A percentile compares a stretch with the other conserved stretches of the same genome.
Evolutionary conservation across 2,329 filamentous ascomycete species (phyloP).

Genomic region (Metarhizium rileyi): DNA sequence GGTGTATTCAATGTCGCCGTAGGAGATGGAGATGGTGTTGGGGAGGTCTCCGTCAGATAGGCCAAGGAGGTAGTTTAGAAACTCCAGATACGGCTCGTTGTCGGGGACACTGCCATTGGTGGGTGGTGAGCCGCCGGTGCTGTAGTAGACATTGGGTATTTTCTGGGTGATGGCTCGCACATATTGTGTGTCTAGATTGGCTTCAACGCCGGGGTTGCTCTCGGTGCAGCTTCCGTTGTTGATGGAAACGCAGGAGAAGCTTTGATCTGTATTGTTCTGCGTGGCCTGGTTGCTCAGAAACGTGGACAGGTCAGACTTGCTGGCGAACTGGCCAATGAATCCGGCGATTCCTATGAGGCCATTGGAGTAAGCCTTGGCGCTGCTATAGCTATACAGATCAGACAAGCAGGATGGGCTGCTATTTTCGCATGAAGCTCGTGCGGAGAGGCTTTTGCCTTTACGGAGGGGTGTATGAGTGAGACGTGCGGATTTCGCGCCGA

Average conservation of each 20-base stretch:
- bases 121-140: slow-evolving; percentile 2
- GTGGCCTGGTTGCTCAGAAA: background rate
- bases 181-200: slow-evolving; percentile 5
- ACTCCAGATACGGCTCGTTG: slow-evolving; percentile 61
- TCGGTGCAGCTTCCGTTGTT: slow-evolving; percentile 1
- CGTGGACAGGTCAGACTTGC: slow-evolving; percentile 1
- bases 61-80: slow-evolving; percentile 47
- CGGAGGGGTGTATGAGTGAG: background rate
- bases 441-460: background rate
- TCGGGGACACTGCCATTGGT: background rate
- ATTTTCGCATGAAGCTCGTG: background rate
- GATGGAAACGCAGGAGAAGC: slow-evolving; percentile 5
- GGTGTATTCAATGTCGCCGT: slow-evolving; percentile 52
- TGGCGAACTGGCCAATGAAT: slow-evolving; percentile 3
- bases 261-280: slow-evolving; percentile 4
- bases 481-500: slow-evolving; percentile 1
- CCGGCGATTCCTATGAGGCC: slow-evolving; percentile 6
- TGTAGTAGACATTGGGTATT: slow-evolving; percentile 6
- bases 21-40: slow-evolving; percentile 45
- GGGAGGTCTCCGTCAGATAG: slow-evolving; percentile 40
- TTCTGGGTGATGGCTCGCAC: slow-evolving; percentile 1
- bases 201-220: background rate
- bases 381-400: slow-evolving; percentile 3
- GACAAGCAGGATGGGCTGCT: slow-evolving; percentile 2
- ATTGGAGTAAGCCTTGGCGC: slow-evolving; percentile 1